Conservation (phyloP, 805 yeast species). For the Danielozyma ontarioensis region DNA sequence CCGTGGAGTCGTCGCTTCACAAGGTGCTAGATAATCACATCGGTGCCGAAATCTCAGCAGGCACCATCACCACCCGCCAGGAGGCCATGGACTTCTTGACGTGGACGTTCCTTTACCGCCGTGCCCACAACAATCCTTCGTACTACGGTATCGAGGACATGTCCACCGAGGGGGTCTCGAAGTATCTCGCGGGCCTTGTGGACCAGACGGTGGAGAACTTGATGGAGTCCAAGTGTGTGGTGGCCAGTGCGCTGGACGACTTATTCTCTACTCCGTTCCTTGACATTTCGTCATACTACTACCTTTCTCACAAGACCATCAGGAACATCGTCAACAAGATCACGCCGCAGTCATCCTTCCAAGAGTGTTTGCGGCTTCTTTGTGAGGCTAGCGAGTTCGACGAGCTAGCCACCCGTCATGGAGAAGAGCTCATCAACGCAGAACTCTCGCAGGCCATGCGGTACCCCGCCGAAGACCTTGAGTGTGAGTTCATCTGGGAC, state of each 20-base stretch:
- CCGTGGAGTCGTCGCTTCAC: slow-evolving; percentile 76
- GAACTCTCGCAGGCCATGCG: slow-evolving; percentile 76
- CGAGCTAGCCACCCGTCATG: slow-evolving; percentile 86
- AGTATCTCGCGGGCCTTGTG: slow-evolving; percentile 58
- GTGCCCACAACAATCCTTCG: slow-evolving; percentile 75
- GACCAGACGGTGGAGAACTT: slow-evolving; percentile 66
- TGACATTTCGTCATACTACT: slow-evolving; percentile 84
- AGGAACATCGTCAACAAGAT: slow-evolving; percentile 59
- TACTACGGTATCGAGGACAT: slow-evolving; percentile 69
- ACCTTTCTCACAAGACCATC: slow-evolving; percentile 85
- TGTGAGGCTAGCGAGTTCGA: slow-evolving; percentile 76
- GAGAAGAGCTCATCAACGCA: slow-evolving; percentile 81
- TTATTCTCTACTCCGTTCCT: slow-evolving; percentile 73
- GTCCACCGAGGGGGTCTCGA: slow-evolving; percentile 49
- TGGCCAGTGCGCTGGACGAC: slow-evolving; percentile 41
- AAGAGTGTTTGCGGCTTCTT: slow-evolving; percentile 57
- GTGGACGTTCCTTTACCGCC: slow-evolving; percentile 70
- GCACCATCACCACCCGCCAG: slow-evolving; percentile 58
- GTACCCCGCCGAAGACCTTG: slow-evolving; percentile 46
- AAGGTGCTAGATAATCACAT: slow-evolving; percentile 73
- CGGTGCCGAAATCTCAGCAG: slow-evolving; percentile 76
- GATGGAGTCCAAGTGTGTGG: slow-evolving; percentile 67
- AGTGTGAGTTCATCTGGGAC: slow-evolving; percentile 71
- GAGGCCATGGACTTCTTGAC: slow-evolving; percentile 71
- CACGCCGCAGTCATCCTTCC: slow-evolving; percentile 40